phyloP scores from a whole-genome alignment of 2,329 filamentous ascomycete genomes.

The Coleophoma cylindrospora region DNA sequence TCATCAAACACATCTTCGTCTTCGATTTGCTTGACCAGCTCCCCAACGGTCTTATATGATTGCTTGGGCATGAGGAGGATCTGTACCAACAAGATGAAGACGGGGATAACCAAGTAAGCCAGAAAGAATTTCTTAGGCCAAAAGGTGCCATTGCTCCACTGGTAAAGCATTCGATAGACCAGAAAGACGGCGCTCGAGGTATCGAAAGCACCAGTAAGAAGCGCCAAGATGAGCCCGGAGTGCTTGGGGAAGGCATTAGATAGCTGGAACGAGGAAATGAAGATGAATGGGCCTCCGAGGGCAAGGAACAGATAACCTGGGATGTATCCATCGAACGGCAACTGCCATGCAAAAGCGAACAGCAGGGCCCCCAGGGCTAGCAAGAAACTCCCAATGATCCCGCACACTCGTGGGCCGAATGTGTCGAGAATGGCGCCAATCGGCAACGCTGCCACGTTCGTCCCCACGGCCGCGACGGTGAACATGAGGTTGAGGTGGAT shows the following conservation, averaged over 20 bases:
- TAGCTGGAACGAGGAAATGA: conserved; percentile 78
- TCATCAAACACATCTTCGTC: conserved; percentile 44
- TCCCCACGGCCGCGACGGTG: conserved; percentile 80
- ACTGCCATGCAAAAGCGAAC: conserved; percentile 60
- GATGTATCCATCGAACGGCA: conserved; percentile 71
- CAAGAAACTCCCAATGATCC: conserved; percentile 64
- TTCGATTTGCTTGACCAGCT: conserved; percentile 72
- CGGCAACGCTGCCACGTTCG: conserved; percentile 81
- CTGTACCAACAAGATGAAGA: conserved; percentile 61
- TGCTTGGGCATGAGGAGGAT: conserved; percentile 67
- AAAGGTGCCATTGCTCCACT: conserved; percentile 51
- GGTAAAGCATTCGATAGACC: conserved; percentile 66
- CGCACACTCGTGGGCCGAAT: conserved; percentile 73
- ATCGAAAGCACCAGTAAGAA: conserved; percentile 79
- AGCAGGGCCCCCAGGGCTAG: conserved; percentile 66
- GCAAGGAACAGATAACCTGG: conserved; percentile 72
- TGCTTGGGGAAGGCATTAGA: conserved; percentile 77
- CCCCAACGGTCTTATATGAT: conserved; percentile 81
- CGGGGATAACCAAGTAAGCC: conserved; percentile 65
- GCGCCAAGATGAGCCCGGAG: conserved; percentile 73
- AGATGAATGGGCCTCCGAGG: conserved; percentile 75
- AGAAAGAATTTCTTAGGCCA: conserved; percentile 67
- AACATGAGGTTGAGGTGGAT: conserved; percentile 85
- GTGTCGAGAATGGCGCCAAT: conserved; percentile 81
- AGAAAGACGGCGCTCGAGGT: conserved; percentile 76